Conservation (phyloP, 1,139 yeast genomes). For the Blastobotrys petasosporus region DNA sequence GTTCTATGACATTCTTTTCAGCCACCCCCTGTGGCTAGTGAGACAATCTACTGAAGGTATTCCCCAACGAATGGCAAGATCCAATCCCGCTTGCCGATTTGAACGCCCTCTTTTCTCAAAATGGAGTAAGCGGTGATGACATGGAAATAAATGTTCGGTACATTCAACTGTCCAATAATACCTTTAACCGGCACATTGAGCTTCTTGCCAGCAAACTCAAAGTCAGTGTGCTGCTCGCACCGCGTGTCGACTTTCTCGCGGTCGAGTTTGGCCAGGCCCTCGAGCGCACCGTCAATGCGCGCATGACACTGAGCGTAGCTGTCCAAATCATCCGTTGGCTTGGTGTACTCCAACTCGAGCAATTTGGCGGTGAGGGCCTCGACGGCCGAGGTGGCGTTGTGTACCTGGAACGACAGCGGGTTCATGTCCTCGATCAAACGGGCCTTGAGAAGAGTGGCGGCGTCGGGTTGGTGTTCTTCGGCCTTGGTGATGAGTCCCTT, state of each 20-base stretch:
- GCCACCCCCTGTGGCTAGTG: no score
- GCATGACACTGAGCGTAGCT: conserved; percentile 3
- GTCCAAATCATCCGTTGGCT: conserved; percentile 5
- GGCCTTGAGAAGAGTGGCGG: conserved; percentile 1
- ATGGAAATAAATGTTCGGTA: conserved; percentile 3
- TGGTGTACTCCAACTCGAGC: conserved; percentile 4
- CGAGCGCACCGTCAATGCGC: conserved; percentile 7
- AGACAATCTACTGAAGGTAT: neutral
- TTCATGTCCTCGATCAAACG: conserved; percentile 7
- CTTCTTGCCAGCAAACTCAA: neutral
- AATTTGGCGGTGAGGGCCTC: conserved; percentile 6
- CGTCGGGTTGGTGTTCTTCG: conserved; percentile 1
- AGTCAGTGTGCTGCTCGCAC: neutral
- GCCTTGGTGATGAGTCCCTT: neutral
- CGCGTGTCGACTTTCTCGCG: conserved; percentile 2
- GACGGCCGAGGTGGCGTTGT: conserved; percentile 6
- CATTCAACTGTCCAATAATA: neutral
- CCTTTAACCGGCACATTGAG: conserved; percentile 1
- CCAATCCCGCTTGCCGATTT: conserved; percentile 3
- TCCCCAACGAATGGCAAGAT: neutral
- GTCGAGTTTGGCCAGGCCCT: conserved; percentile 4
- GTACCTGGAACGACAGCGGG: conserved; percentile 9
- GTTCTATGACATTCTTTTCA: no score
- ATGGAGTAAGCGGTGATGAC: conserved; percentile 1
- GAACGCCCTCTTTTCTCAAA: conserved; percentile 5